Conservation (phyloP, 179 eudicot species). For the Silene noctiflora region DNA sequence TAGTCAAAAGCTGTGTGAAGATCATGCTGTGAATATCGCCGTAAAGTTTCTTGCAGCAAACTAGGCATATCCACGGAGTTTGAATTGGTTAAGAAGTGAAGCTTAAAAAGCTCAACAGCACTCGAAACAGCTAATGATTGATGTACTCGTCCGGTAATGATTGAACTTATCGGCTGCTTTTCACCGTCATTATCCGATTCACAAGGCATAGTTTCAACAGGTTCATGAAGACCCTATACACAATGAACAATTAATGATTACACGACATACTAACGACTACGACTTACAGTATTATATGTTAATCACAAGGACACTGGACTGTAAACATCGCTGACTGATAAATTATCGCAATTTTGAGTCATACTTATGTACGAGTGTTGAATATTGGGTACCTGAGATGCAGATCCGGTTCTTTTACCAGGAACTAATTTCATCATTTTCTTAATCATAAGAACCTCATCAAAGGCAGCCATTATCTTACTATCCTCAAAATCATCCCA, state of each 20-base stretch:
- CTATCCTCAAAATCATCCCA: conserved; percentile 76
- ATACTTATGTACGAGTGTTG: too few species aligned
- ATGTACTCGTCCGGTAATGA: conserved; percentile 35
- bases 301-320: neutral
- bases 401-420: conserved; percentile 39
- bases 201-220: conserved; percentile 25
- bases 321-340: too few species aligned
- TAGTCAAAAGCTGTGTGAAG: conserved; percentile 87
- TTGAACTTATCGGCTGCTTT: conserved; percentile 32
- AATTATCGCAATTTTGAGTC: too few species aligned
- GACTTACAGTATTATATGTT: neutral
- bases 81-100: conserved; percentile 71
- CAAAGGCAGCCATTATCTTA: conserved; percentile 49
- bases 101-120: conserved; percentile 92
- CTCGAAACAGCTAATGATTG: conserved; percentile 78
- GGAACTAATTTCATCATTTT: conserved; percentile 41
- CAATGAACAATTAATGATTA: neutral
- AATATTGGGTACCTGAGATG: conserved; percentile 34
- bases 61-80: conserved; percentile 58
- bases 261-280: conserved; percentile 6
- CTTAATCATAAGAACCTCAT: conserved; percentile 53
- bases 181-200: conserved; percentile 37
- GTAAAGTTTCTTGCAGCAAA: conserved; percentile 74
- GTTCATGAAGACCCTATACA: conserved; percentile 29
- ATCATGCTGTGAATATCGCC: conserved; percentile 90